phyloP scores from a whole-genome alignment of 1,284 basidiomycete species.

The Trichosporon inkin region DNA sequence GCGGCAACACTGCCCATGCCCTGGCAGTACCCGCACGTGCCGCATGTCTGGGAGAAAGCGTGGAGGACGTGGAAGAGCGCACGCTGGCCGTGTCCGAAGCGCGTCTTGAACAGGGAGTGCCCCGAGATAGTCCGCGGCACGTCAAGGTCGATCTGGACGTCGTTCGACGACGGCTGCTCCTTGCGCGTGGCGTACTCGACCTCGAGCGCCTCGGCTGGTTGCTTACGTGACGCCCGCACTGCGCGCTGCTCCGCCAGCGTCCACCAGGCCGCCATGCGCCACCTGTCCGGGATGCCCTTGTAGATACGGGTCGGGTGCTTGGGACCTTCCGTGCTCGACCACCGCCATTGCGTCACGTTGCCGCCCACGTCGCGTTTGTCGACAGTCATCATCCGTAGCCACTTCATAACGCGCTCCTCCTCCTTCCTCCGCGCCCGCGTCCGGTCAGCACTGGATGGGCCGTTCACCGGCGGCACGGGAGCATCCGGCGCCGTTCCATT shows the following conservation, averaged over 20 bases:
- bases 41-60: conserved; percentile 77
- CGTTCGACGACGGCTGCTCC: conserved; percentile 77
- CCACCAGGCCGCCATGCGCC: conserved; percentile 90
- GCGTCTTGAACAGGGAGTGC: conserved; percentile 88
- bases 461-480: conserved; percentile 13
- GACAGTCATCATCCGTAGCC: conserved; percentile 76
- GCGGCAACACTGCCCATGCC: conserved; percentile 98
- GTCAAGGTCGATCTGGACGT: conserved; percentile 97
- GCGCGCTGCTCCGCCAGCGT: conserved; percentile 57
- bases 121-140: conserved; percentile 95
- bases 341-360: conserved; percentile 69
- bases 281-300: conserved; percentile 95
- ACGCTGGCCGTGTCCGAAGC: conserved; percentile 92
- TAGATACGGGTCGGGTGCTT: conserved; percentile 59
- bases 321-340: conserved; percentile 61
- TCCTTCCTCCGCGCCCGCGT: conserved; percentile 56
- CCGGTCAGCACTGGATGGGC: conserved; percentile 13
- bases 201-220: conserved; percentile 29
- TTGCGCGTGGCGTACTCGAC: conserved; percentile 60
- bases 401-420: conserved; percentile 69
- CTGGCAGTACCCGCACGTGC: conserved; percentile 93
- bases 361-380: conserved; percentile 64
- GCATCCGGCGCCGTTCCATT: conserved; percentile 12
- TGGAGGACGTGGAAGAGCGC: conserved; percentile 93
- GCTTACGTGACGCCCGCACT: background rate